A percentile compares a stretch with the other conserved stretches of the same genome.
Conservation (phyloP, 345 rosid genomes). For the Arabidopsis suecica region DNA sequence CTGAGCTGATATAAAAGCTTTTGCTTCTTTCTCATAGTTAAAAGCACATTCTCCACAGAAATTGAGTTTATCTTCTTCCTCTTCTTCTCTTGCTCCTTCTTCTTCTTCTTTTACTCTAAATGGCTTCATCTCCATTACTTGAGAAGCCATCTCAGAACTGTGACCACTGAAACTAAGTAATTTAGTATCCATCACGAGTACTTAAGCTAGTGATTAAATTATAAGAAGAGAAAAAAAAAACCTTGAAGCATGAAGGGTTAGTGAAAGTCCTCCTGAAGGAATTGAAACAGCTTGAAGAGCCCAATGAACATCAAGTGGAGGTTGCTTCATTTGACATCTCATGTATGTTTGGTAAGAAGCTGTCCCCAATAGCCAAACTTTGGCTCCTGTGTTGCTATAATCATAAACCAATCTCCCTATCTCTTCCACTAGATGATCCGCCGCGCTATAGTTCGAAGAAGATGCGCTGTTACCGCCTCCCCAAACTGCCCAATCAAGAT, state of each 20-base stretch:
- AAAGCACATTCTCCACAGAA: constrained; percentile 79
- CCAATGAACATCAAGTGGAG: constrained; percentile 86
- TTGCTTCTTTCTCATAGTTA: constrained; percentile 76
- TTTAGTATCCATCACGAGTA: constrained; percentile 39
- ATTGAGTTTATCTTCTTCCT: constrained; percentile 58
- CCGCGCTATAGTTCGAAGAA: constrained; percentile 52
- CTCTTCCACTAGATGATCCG: constrained; percentile 69
- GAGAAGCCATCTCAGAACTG: constrained; percentile 49
- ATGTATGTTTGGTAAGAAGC: constrained; percentile 81
- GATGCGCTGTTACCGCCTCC: constrained; percentile 16
- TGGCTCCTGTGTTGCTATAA: constrained; percentile 46
- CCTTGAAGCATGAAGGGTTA: constrained; percentile 84
- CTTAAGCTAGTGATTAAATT: constrained; percentile 40
- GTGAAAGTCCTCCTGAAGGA: constrained; percentile 79
- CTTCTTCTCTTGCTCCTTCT: constrained; percentile 43
- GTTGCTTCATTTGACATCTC: constrained; percentile 83
- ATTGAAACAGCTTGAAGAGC: constrained; percentile 79
- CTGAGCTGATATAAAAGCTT: constrained; percentile 54
- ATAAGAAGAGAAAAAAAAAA: constrained; percentile 25
- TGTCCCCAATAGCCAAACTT: constrained; percentile 76
- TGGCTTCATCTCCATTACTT: constrained; percentile 59
- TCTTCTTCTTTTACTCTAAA: constrained; percentile 51
- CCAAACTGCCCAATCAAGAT: constrained; percentile 74
- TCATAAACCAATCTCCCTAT: constrained; percentile 62
- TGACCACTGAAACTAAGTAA: constrained; percentile 35